phyloP scores from a whole-genome alignment of 2,329 filamentous ascomycete genomes.

The Neonectria neomacrospora region DNA sequence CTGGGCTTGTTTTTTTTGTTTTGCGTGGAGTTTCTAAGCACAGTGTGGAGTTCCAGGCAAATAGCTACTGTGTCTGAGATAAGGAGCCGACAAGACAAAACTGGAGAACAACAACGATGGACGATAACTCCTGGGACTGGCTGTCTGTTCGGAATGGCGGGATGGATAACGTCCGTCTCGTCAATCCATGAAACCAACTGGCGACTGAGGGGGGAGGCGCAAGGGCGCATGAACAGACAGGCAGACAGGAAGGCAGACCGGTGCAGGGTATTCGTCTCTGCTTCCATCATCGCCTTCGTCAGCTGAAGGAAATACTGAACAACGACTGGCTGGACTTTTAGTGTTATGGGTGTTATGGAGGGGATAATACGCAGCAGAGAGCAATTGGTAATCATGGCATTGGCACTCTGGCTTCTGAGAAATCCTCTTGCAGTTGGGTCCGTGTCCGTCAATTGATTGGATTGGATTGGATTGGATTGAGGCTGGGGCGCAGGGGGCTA shows the following conservation, averaged over 20 bases:
- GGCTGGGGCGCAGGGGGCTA: slow-evolving; percentile 27
- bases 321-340: slow-evolving; percentile 33
- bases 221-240: slow-evolving; percentile 19
- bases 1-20: too few relatives aligned
- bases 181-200: slow-evolving; percentile 1
- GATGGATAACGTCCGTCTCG: neutral
- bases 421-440: slow-evolving; percentile 8
- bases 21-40: neutral
- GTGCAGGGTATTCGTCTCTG: slow-evolving; percentile 21
- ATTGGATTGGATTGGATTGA: slow-evolving; percentile 35
- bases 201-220: neutral
- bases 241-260: slow-evolving; percentile 27
- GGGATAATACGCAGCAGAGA: slow-evolving; percentile 9
- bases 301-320: slow-evolving; percentile 14
- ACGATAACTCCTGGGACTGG: slow-evolving; percentile 5
- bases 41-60: slow-evolving; percentile 8
- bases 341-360: slow-evolving; percentile 5
- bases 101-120: neutral
- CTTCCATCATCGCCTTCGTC: slow-evolving; percentile 15
- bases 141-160: slow-evolving; percentile 4
- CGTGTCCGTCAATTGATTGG: slow-evolving; percentile 25
- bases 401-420: slow-evolving; percentile 19
- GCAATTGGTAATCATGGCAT: slow-evolving; percentile 37
- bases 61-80: slow-evolving; percentile 24
- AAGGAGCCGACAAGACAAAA: slow-evolving; percentile 4